A percentile compares a stretch with the other conserved stretches of the same genome.
Conservation (phyloP, 352 stramenopile species). For the Phytophthora sp. region DNA sequence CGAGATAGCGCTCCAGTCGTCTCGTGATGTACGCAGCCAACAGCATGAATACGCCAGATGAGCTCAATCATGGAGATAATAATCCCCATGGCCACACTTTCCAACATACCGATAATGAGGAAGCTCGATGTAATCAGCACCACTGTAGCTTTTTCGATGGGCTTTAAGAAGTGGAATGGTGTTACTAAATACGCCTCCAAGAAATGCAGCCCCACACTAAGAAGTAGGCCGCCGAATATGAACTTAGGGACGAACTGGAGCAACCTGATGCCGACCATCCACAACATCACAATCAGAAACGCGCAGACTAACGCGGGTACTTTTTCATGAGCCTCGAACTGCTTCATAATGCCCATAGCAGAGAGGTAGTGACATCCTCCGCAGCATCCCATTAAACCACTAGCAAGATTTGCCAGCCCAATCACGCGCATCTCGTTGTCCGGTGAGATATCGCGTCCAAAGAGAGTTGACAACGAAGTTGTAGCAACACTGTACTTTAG, state of each 20-base stretch:
- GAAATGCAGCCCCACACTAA: constrained; percentile 82
- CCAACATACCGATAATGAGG: constrained; percentile 73
- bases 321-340: constrained; percentile 82
- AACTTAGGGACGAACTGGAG: constrained; percentile 85
- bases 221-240: constrained; percentile 76
- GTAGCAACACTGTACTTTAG: constrained; percentile 86
- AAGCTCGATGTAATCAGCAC: constrained; percentile 76
- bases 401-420: constrained; percentile 73
- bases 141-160: constrained; percentile 65
- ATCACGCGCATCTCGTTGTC: constrained; percentile 87
- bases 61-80: constrained; percentile 85
- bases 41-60: constrained; percentile 79
- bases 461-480: constrained; percentile 82
- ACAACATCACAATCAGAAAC: constrained; percentile 57
- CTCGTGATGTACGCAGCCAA: constrained; percentile 81
- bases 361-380: constrained; percentile 84
- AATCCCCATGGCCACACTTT: constrained; percentile 73
- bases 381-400: constrained; percentile 68
- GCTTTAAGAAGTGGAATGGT: constrained; percentile 77
- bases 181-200: constrained; percentile 79
- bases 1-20: constrained; percentile 67
- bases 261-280: constrained; percentile 66
- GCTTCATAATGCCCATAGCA: constrained; percentile 87
- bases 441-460: constrained; percentile 76
- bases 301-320: constrained; percentile 77